These are phyloP conservation scores for Aegilops sharonensis DNA, from an alignment of 176 grass and related monocot genomes.

Conservation along the genomic window DNA sequence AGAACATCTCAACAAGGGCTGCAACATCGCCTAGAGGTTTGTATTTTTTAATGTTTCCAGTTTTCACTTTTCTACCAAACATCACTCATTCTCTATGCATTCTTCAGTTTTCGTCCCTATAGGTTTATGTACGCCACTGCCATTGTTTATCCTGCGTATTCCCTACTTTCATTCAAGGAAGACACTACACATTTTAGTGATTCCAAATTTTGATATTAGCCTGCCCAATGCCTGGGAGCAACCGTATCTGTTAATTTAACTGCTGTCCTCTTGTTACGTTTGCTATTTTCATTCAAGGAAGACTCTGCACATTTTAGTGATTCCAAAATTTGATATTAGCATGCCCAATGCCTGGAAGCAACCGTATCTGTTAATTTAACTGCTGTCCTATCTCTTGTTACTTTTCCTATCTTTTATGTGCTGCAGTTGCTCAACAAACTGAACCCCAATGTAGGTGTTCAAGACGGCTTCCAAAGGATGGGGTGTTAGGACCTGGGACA, in stretches of 20 bases:
- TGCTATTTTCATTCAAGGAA: background rate
- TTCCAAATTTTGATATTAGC: background rate
- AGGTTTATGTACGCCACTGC: background rate
- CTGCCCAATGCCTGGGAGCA: background rate
- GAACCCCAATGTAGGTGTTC: conserved; percentile 54
- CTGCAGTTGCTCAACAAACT: conserved; percentile 8
- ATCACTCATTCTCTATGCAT: too few relatives aligned
- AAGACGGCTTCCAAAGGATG: conserved; percentile 83
- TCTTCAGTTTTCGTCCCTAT: background rate
- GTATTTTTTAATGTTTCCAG: background rate
- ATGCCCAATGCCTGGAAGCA: background rate
- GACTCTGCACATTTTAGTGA: background rate
- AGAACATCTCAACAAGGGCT: conserved; percentile 85
- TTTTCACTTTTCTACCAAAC: background rate
- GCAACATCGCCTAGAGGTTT: conserved; percentile 83
- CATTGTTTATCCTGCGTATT: background rate
- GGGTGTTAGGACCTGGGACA: conserved; percentile 89
- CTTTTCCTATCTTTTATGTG: background rate
- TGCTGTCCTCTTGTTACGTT: background rate
- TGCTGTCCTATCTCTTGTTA: background rate
- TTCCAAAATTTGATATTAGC: background rate
- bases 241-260: background rate
- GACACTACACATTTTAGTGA: background rate
- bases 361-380: background rate
- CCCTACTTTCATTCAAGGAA: background rate